These are phyloP conservation scores for Clarireedia homoeocarpa DNA, from an alignment of 2,329 filamentous ascomycete genomes.

Conservation along the genomic window DNA sequence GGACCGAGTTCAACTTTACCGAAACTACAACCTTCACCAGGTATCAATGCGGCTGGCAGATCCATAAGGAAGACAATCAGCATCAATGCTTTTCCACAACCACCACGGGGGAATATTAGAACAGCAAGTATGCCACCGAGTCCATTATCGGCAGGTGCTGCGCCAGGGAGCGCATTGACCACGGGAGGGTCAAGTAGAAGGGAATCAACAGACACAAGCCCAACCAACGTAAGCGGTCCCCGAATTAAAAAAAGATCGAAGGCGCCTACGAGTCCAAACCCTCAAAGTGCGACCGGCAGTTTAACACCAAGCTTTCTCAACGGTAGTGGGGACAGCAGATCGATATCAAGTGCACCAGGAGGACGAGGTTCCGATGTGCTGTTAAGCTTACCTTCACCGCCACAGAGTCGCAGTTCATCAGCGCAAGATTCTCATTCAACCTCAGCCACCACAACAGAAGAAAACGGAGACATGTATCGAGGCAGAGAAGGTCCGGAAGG, in stretches of 20 bases:
- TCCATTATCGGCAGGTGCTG: conserved; percentile 44
- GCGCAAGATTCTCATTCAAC: conserved; percentile 89
- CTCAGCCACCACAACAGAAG: conserved; percentile 82
- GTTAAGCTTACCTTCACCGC: conserved; percentile 70
- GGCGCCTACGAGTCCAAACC: conserved; percentile 27
- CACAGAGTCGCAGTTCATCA: conserved; percentile 85
- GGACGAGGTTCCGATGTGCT: conserved; percentile 66
- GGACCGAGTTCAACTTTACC: conserved; percentile 47
- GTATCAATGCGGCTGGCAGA: conserved; percentile 53
- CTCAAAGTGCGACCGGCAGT: conserved; percentile 30
- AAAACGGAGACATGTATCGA: conserved; percentile 51
- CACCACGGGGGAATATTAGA: conserved; percentile 60
- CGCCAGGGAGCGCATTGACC: conserved; percentile 11
- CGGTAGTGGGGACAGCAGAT: conserved; percentile 68
- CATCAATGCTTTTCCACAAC: conserved; percentile 89
- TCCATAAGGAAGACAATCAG: conserved; percentile 80
- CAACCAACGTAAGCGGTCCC: conserved; percentile 9
- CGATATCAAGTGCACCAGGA: conserved; percentile 53
- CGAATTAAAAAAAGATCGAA: conserved; percentile 26
- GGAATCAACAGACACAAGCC: conserved; percentile 22
- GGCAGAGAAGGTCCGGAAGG: conserved; percentile 23
- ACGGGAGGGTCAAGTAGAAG: conserved; percentile 20
- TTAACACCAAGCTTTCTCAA: conserved; percentile 69
- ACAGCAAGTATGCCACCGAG: conserved; percentile 54
- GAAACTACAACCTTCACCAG: conserved; percentile 46